Evolutionary conservation across 2,329 filamentous ascomycete species (phyloP), one percentile per base, ranked within the genome.

Genomic region (Cladophialophora carrionii): DNA sequence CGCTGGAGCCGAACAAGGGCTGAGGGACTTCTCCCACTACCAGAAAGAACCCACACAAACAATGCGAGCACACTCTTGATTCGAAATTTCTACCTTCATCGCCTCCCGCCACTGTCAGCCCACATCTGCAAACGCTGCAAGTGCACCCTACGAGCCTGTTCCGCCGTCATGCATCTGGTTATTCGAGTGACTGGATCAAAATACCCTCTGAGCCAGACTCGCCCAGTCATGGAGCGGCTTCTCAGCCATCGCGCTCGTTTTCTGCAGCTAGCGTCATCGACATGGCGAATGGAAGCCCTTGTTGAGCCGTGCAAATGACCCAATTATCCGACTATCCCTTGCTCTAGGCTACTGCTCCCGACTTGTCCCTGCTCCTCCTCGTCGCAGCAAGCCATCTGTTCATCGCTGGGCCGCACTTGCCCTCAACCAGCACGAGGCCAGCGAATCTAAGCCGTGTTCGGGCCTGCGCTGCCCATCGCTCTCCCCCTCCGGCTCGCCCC

Each of bases 361-460:
- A 37, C 55, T 46, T 34, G 32, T 46, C 37, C 60, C 60, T 51
- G 29, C 60, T 62, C 53, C 60, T 62, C 60, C 57, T 62, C 31
- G 60, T 51, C 56, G 60, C 60, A 57, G 34, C 53, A 48, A 59
- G 43, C 37, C 57, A 57, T 57, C 54, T 37, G 37, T 31, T 37
- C 55, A 43, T 57, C 37, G 55, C 55, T 29, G 26, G 55, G 31
- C 37, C 55, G 17, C 34, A 34, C 59, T 53, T 53, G 37, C 12
- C 51, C 60, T 22, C 46, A 57, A 24, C 60, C 43, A 56, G 53
- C 41, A 17, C 53, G 32, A 10, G 41, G 20, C 51, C 58, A 46
- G 49, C 58, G 49, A 61, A 29, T 17, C 58, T 61, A 61, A 48
- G 34, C 58, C 41, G n/a, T 48, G 22, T 48, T 55, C 48, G 58